Evolutionary conservation across 345 rosid species (phyloP).

Genomic region (Pistacia vera): DNA sequence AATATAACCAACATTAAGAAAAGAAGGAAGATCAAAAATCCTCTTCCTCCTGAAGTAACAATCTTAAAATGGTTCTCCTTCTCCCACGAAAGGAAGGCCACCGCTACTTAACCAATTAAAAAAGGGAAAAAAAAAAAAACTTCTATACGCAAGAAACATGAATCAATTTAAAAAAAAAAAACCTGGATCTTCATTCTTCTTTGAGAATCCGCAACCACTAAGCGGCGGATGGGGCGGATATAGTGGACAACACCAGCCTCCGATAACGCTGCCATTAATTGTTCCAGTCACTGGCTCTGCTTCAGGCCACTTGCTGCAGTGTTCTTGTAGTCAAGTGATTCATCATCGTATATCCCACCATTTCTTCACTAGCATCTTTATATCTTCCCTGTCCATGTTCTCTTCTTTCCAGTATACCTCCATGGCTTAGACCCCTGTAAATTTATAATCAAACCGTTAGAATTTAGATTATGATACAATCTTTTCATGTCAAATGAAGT

Average conservation of each 20-base stretch:
- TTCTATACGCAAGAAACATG: neutral
- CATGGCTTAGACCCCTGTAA: slow-evolving; percentile 54
- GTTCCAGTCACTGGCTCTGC: slow-evolving; percentile 17
- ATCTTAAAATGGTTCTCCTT: neutral
- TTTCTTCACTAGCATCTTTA: slow-evolving; percentile 42
- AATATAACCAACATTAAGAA: neutral
- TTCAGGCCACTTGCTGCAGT: neutral
- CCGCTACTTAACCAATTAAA: neutral
- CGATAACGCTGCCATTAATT: slow-evolving; percentile 34
- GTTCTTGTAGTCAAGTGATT: slow-evolving; percentile 41
- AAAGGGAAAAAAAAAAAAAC: neutral
- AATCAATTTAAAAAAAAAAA: neutral
- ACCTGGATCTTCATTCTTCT: neutral
- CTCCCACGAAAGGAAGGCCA: neutral
- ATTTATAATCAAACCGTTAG: neutral
- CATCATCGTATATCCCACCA: slow-evolving; percentile 58
- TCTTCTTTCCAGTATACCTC: slow-evolving; percentile 54
- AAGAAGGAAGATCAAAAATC: neutral
- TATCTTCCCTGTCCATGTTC: slow-evolving; percentile 55
- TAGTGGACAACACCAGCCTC: slow-evolving; percentile 40
- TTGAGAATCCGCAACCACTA: slow-evolving; percentile 2
- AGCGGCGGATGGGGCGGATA: slow-evolving; percentile 51
- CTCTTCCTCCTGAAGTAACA: neutral
- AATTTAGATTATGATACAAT: neutral
- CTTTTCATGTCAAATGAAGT: neutral